Conservation (phyloP, 1,284 basidiomycete species). For the Serendipita sp. region DNA sequence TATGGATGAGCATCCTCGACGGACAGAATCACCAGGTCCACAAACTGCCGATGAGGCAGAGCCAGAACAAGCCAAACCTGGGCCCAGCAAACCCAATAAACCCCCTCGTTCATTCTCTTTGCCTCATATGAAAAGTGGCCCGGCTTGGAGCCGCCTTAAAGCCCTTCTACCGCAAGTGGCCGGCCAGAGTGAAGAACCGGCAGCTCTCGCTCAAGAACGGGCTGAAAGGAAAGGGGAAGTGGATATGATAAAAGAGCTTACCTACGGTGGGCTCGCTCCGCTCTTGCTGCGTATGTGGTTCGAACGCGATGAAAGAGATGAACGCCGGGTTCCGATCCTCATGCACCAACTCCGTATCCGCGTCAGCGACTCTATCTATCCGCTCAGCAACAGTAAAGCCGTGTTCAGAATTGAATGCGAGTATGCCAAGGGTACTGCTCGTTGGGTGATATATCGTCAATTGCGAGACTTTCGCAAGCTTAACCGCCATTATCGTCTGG, state of each 20-base stretch:
- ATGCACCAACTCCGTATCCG: conserved; percentile 76
- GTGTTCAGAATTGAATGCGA: conserved; percentile 92
- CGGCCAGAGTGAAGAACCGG: conserved; percentile 4
- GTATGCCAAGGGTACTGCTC: conserved; percentile 86
- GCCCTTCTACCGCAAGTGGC: conserved; percentile 48
- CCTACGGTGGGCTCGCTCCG: conserved; percentile 66
- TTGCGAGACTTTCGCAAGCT: conserved; percentile 84
- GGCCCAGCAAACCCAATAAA: conserved; percentile 17
- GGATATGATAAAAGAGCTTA: conserved; percentile 75
- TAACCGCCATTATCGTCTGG: conserved; percentile 82
- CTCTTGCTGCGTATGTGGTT: conserved; percentile 82
- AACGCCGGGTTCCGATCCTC: conserved; percentile 73
- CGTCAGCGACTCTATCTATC: conserved; percentile 76
- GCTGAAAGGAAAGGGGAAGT: conserved; percentile 25
- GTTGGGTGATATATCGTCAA: conserved; percentile 95
- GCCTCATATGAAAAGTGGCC: conserved; percentile 24
- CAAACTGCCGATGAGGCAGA: conserved; percentile 11
- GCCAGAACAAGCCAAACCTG: neutral
- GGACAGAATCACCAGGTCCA: conserved; percentile 10
- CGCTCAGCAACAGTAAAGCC: conserved; percentile 61
- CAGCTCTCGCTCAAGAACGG: conserved; percentile 16
- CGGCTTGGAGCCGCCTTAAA: conserved; percentile 42
- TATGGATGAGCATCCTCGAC: conserved; percentile 8
- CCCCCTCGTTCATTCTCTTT: conserved; percentile 29
- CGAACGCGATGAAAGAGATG: conserved; percentile 79